These are phyloP conservation scores for Microcera coccophila DNA, from an alignment of 2,329 filamentous ascomycete species.

Conservation along the genomic window DNA sequence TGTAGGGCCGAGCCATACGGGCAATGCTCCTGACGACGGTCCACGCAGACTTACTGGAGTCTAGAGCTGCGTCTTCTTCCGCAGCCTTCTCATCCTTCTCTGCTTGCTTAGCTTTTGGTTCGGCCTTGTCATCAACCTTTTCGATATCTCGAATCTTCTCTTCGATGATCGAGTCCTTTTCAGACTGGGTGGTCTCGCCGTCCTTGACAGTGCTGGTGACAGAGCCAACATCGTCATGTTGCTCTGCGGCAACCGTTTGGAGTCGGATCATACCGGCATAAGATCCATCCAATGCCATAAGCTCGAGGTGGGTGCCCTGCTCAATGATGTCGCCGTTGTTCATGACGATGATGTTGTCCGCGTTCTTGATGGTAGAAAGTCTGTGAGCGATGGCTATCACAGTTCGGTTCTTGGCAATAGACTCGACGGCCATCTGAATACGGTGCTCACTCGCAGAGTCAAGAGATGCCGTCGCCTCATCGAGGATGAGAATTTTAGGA, in stretches of 20 bases:
- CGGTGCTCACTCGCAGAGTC: constrained; percentile 55
- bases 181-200: constrained; percentile 40
- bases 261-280: constrained; percentile 52
- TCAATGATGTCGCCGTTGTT: constrained; percentile 58
- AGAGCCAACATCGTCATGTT: constrained; percentile 28
- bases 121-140: constrained; percentile 39
- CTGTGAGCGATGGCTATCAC: constrained; percentile 64
- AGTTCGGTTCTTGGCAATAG: constrained; percentile 51
- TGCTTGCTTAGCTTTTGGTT: constrained; percentile 30
- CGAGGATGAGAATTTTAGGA: constrained; percentile 55
- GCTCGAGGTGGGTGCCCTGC: constrained; percentile 58
- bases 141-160: constrained; percentile 29
- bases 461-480: constrained; percentile 59
- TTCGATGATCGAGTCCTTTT: constrained; percentile 37
- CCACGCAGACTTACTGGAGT: constrained; percentile 38
- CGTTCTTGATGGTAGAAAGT: constrained; percentile 58
- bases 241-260: constrained; percentile 35
- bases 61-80: constrained; percentile 35
- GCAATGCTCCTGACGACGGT: constrained; percentile 37
- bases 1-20: constrained; percentile 37
- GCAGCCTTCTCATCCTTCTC: constrained; percentile 30
- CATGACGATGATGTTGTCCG: constrained; percentile 65
- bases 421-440: constrained; percentile 49
- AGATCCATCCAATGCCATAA: constrained; percentile 48
- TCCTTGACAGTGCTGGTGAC: constrained; percentile 29